Conservation (phyloP, 805 yeast species). For the Hanseniaspora mollemarum region DNA sequence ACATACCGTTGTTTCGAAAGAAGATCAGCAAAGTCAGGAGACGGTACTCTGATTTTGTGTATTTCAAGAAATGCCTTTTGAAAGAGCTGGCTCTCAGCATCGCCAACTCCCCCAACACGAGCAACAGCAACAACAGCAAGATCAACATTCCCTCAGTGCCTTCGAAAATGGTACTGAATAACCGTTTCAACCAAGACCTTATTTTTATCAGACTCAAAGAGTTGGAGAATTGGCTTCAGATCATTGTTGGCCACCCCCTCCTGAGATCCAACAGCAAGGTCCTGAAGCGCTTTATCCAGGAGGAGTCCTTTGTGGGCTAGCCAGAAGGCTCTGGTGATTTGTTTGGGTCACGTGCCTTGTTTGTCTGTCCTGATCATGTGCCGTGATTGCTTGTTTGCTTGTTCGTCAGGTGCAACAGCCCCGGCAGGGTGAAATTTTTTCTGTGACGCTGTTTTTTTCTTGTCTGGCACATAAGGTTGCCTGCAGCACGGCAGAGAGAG, state of each 20-base stretch:
- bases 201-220: constrained; percentile 79
- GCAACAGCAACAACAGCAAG: constrained; percentile 28
- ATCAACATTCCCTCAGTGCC: constrained; percentile 83
- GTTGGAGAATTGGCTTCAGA: constrained; percentile 61
- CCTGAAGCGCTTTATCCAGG: constrained; percentile 74
- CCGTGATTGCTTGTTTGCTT: too few relatives aligned
- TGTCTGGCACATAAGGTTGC: too few relatives aligned
- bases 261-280: constrained; percentile 77
- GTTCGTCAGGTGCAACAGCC: too few relatives aligned
- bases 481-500: too few relatives aligned
- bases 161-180: constrained; percentile 63
- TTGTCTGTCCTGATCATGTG: too few relatives aligned
- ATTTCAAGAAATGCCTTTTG: constrained; percentile 60
- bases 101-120: constrained; percentile 16
- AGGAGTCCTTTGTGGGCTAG: constrained; percentile 39
- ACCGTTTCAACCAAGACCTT: constrained; percentile 68
- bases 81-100: constrained; percentile 46
- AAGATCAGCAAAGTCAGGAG: constrained; percentile 61
- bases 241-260: constrained; percentile 87
- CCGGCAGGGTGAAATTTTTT: too few relatives aligned
- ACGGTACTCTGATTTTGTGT: constrained; percentile 81
- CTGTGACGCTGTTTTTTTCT: too few relatives aligned
- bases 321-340: background rate
- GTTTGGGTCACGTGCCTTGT: too few relatives aligned
- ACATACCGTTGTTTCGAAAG: constrained; percentile 73